A percentile compares a stretch with the other conserved stretches of the same genome.
phyloP scores from a whole-genome alignment of 2,329 filamentous ascomycete genomes.

The Nemania sp. region DNA sequence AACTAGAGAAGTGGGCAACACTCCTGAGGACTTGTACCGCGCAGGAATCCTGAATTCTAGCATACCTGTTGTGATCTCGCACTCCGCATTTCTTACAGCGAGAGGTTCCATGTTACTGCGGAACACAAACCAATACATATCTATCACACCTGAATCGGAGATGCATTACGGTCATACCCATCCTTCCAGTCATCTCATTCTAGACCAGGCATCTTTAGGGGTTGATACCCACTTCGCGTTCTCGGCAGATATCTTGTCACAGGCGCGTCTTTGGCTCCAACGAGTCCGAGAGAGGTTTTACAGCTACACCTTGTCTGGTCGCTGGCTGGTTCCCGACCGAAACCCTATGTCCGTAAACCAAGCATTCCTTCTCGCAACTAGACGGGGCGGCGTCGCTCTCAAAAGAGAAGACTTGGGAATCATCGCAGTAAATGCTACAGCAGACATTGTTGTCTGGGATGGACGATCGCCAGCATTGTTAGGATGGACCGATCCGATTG shows the following conservation, averaged over 20 bases:
- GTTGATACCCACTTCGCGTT: conserved; percentile 59
- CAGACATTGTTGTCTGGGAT: conserved; percentile 58
- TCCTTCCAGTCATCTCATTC: conserved; percentile 43
- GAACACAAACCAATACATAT: conserved; percentile 52
- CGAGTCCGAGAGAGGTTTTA: conserved; percentile 37
- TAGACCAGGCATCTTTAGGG: conserved; percentile 54
- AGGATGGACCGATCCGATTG: conserved; percentile 59
- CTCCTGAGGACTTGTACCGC: conserved; percentile 41
- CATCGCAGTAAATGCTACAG: conserved; percentile 53
- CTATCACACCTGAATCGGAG: conserved; percentile 60
- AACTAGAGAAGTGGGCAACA: too few species aligned
- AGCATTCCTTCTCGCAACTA: conserved; percentile 59
- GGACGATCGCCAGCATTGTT: conserved; percentile 52
- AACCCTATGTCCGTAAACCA: conserved; percentile 56
- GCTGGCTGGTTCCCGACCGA: not conserved
- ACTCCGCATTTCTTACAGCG: conserved; percentile 48
- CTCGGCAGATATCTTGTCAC: conserved; percentile 53
- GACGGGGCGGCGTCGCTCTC: conserved; percentile 55
- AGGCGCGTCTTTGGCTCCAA: conserved; percentile 57
- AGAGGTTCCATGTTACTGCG: conserved; percentile 47
- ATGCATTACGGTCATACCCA: conserved; percentile 61
- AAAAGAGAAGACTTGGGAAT: conserved; percentile 55
- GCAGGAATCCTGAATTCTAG: conserved; percentile 45
- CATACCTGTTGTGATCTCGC: conserved; percentile 53
- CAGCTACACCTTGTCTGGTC: not conserved